Conservation (phyloP, 305 asterid species). For the Salvia sclarea region DNA sequence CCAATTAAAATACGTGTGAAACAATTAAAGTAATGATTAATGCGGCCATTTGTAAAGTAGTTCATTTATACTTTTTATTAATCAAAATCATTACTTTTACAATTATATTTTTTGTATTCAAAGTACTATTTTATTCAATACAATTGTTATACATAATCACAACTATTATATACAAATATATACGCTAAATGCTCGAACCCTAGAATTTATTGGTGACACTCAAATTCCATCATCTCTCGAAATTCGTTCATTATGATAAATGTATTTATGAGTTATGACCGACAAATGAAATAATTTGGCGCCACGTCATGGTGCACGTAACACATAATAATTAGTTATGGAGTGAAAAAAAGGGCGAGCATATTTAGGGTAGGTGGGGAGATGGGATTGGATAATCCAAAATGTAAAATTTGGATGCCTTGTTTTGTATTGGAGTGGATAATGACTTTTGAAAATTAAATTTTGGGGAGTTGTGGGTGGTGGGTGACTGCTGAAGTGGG, state of each 20-base stretch:
- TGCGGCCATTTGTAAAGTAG: no score
- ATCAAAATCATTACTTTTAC: no score
- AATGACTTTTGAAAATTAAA: slow-evolving; percentile 33
- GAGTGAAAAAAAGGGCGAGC: slow-evolving; percentile 17
- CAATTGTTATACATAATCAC: no score
- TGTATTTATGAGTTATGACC: not conserved
- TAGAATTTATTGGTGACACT: not conserved
- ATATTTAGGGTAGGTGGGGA: slow-evolving; percentile 40
- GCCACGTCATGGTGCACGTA: slow-evolving; percentile 23
- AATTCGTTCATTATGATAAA: not conserved
- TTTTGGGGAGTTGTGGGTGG: slow-evolving; percentile 36
- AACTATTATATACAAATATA: no score
- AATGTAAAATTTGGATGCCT: slow-evolving; percentile 33
- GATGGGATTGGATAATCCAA: slow-evolving; percentile 45
- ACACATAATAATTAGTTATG: not conserved
- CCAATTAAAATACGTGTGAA: not conserved
- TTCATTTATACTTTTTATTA: not conserved
- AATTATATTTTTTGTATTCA: no score
- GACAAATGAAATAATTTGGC: not conserved
- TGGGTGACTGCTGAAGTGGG: slow-evolving; percentile 41
- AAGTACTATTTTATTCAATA: no score
- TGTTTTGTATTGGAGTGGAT: slow-evolving; percentile 36
- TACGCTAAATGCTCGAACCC: not conserved
- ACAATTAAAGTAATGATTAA: not conserved
- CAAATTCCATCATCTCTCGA: not conserved